Conservation (phyloP, 2,329 filamentous ascomycete genomes). For the Monosporascus cannonballus region DNA sequence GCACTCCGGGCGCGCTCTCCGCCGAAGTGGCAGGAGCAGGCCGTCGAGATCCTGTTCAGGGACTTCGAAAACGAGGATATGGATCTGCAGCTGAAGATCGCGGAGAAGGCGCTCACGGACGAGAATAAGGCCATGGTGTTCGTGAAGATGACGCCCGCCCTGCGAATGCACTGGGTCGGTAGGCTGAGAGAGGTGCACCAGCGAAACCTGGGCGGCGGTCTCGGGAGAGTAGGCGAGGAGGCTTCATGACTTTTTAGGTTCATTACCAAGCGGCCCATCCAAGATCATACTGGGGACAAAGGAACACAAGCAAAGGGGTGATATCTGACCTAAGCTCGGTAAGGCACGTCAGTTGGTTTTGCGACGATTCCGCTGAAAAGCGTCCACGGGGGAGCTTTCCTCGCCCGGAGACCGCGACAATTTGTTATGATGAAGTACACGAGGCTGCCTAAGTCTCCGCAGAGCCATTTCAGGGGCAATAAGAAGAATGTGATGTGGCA, state of each 20-base stretch:
- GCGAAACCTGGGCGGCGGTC: constrained; percentile 23
- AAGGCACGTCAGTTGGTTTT: too few relatives aligned
- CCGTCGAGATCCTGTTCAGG: constrained; percentile 52
- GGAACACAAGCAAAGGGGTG: too few relatives aligned
- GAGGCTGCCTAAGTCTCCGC: too few relatives aligned
- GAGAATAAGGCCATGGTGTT: constrained; percentile 57
- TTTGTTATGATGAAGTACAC: too few relatives aligned
- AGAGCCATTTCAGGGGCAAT: too few relatives aligned
- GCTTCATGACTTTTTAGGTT: constrained; percentile 10
- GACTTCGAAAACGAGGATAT: constrained; percentile 52
- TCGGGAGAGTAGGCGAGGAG: constrained; percentile 25
- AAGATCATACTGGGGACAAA: too few relatives aligned
- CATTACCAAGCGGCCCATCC: too few relatives aligned
- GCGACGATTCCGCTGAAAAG: too few relatives aligned
- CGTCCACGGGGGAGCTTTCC: too few relatives aligned
- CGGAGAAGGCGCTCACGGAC: constrained; percentile 52
- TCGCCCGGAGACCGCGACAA: too few relatives aligned
- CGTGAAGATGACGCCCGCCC: constrained; percentile 50
- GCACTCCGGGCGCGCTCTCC: constrained; percentile 32
- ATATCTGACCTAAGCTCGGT: too few relatives aligned
- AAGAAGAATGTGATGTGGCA: too few relatives aligned
- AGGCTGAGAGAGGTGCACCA: constrained; percentile 42
- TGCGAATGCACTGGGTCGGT: constrained; percentile 52
- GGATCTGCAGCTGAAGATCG: constrained; percentile 54
- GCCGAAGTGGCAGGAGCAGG: constrained; percentile 50